Conservation (phyloP, 1,139 yeast genomes). For the Candida dubliniensis region DNA sequence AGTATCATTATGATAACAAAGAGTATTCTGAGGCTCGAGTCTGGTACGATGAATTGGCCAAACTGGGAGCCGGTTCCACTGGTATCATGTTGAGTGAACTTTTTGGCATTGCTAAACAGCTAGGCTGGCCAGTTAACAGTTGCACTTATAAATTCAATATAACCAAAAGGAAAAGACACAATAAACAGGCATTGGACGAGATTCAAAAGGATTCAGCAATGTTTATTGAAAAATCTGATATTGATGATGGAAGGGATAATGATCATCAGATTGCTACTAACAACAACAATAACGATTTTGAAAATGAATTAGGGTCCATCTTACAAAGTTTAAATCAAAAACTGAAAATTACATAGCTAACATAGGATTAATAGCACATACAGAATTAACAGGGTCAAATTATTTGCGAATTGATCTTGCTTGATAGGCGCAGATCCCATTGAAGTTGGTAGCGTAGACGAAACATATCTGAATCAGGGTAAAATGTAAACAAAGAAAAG, state of each 20-base stretch:
- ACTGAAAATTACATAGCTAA: not conserved
- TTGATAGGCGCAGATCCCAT: no score
- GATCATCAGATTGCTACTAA: slow-evolving; percentile 19
- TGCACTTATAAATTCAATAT: slow-evolving; percentile 30
- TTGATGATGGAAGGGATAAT: slow-evolving; percentile 18
- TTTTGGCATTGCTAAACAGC: slow-evolving; percentile 35
- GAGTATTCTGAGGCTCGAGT: slow-evolving; percentile 32
- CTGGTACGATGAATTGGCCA: slow-evolving; percentile 42
- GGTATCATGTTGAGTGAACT: slow-evolving; percentile 31
- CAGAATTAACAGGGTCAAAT: no score
- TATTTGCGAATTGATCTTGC: no score
- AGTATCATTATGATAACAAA: slow-evolving; percentile 33
- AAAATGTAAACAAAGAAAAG: no score
- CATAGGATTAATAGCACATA: no score
- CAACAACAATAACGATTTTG: slow-evolving; percentile 12
- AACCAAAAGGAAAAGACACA: slow-evolving; percentile 24
- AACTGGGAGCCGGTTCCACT: slow-evolving; percentile 31
- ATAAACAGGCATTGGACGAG: slow-evolving; percentile 21
- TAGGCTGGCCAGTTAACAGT: slow-evolving; percentile 38
- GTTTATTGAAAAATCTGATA: not conserved
- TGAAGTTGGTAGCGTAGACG: no score
- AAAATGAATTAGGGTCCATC: slow-evolving; percentile 21
- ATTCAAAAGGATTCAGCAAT: slow-evolving; percentile 23
- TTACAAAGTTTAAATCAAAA: slow-evolving; percentile 14
- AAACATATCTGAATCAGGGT: no score